Base-by-base conservation (phyloP, 352 stramenopile genomes). In the Pythium graminicola region DNA sequence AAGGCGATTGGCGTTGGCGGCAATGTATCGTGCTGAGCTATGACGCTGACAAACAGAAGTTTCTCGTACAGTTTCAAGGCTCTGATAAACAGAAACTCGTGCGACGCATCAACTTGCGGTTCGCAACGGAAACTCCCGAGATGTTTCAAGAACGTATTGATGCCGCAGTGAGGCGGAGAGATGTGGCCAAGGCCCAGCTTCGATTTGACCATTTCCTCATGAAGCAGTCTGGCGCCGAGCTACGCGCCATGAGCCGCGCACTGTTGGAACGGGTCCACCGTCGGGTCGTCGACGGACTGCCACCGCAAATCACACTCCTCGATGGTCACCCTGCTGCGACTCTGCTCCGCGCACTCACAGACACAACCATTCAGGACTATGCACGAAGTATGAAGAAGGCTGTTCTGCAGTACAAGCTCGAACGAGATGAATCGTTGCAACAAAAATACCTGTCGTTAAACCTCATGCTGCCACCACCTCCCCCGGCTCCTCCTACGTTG, bases 361-460 rank as follows among this genome's bases (percentile, higher is more conserved):
- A 93, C 44, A 75, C 86, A 16, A 83, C 86, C 28, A 94, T 97
- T 52, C 77, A 95, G 28, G 77, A 89, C 16, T 96, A 97, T 65
- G 85, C 80, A 41, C 75, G 83, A 2, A 95, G 81, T 38, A 97
- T 97, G 88, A 97, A 97, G 66, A 95, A 95, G 38, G 69, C 86
- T 1, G 77, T 95, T 13, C 57, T 97, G 17, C 51, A 86, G 20
- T 75, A 87, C 39, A 80, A 78, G 19, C 48, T 93, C 9, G 54
- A 62, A 9, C 72, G 68, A 20, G 63, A 92, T 39, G 54, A 40
- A 0, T 65, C 53, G n/a, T 69, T 95, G n/a, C 71, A 81, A 44
- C 47, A 70, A 8, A 80, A 88, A 31, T 96, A 88, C 47, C 33
- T 68, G 19, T 51, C 70, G 2, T 60, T 97, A 2, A 86, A 89